phyloP scores from a whole-genome alignment of 257 asterid species.

The Jasminum sambac region DNA sequence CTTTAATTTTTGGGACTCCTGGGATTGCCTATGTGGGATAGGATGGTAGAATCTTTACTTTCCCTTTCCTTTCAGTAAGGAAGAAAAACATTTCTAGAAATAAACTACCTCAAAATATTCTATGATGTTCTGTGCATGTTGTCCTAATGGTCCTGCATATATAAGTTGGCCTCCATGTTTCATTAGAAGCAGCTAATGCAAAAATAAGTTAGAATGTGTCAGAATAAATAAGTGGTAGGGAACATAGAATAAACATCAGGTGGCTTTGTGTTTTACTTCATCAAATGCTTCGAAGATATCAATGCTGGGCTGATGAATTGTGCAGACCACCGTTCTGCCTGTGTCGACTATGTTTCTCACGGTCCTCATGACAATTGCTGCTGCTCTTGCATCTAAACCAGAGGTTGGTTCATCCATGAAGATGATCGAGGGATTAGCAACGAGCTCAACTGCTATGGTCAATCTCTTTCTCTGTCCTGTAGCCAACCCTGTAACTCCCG shows the following conservation, averaged over 20 bases:
- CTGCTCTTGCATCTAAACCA: slow-evolving; percentile 75
- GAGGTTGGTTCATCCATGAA: slow-evolving; percentile 80
- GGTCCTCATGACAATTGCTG: slow-evolving; percentile 73
- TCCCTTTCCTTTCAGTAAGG: background rate
- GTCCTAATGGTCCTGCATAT: slow-evolving; percentile 63
- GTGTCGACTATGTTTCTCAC: slow-evolving; percentile 74
- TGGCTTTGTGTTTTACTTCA: slow-evolving; percentile 44
- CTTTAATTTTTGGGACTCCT: slow-evolving; percentile 40
- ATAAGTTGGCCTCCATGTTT: slow-evolving; percentile 67
- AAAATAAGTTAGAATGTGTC: background rate
- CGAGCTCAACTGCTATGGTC: slow-evolving; percentile 69
- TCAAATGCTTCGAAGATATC: slow-evolving; percentile 70
- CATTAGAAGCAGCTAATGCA: slow-evolving; percentile 57
- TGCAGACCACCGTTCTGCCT: slow-evolving; percentile 71
- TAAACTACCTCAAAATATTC: slow-evolving; percentile 57
- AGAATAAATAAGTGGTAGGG: no score
- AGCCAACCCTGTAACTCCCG: slow-evolving; percentile 57
- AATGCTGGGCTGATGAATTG: slow-evolving; percentile 73
- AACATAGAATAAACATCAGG: background rate
- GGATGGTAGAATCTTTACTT: background rate
- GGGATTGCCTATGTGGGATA: slow-evolving; percentile 34
- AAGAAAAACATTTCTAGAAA: background rate
- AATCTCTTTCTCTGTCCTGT: slow-evolving; percentile 66
- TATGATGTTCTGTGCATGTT: slow-evolving; percentile 39
- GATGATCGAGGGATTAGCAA: slow-evolving; percentile 69